These are phyloP conservation scores for Spencermartinsiella ligniputridi DNA, from an alignment of 1,139 yeast genomes.

Conservation along the genomic window DNA sequence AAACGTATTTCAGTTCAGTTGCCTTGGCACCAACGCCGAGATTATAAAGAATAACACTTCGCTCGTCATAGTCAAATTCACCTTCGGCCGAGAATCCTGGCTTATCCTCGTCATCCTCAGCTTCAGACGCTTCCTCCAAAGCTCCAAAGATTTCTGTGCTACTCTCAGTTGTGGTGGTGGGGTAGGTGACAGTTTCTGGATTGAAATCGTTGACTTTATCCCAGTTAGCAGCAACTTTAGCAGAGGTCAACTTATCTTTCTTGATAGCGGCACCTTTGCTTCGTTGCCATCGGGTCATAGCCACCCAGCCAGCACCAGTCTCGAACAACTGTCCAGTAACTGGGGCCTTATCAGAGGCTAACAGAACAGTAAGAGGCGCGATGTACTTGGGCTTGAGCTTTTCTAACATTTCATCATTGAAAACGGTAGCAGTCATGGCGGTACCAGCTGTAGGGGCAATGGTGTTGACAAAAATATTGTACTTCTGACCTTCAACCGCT, in stretches of 20 bases:
- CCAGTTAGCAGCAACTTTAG: slow-evolving; percentile 67
- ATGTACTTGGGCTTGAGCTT: slow-evolving; percentile 85
- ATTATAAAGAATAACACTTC: slow-evolving; percentile 80
- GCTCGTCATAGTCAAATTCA: slow-evolving; percentile 50
- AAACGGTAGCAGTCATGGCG: slow-evolving; percentile 88
- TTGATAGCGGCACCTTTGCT: slow-evolving; percentile 74
- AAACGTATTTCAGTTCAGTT: slow-evolving; percentile 70
- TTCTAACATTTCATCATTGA: slow-evolving; percentile 72
- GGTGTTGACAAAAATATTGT: slow-evolving; percentile 69
- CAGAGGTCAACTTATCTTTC: slow-evolving; percentile 54
- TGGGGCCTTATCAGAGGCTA: slow-evolving; percentile 71
- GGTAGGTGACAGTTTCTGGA: slow-evolving; percentile 49
- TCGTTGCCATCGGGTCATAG: slow-evolving; percentile 93
- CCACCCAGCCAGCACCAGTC: slow-evolving; percentile 92
- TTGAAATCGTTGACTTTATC: slow-evolving; percentile 61
- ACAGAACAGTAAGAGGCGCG: slow-evolving; percentile 80
- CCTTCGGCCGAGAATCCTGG: slow-evolving; percentile 35
- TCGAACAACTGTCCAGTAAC: slow-evolving; percentile 64
- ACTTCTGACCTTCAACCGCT: slow-evolving; percentile 85
- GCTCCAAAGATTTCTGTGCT: slow-evolving; percentile 43
- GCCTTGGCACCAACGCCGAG: slow-evolving; percentile 84
- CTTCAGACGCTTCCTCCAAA: slow-evolving; percentile 38
- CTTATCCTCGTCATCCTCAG: slow-evolving; percentile 49
- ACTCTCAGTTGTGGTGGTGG: slow-evolving; percentile 69
- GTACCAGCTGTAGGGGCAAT: slow-evolving; percentile 99